phyloP scores from a whole-genome alignment of 257 asterid genomes.

The Scutellaria barbata region DNA sequence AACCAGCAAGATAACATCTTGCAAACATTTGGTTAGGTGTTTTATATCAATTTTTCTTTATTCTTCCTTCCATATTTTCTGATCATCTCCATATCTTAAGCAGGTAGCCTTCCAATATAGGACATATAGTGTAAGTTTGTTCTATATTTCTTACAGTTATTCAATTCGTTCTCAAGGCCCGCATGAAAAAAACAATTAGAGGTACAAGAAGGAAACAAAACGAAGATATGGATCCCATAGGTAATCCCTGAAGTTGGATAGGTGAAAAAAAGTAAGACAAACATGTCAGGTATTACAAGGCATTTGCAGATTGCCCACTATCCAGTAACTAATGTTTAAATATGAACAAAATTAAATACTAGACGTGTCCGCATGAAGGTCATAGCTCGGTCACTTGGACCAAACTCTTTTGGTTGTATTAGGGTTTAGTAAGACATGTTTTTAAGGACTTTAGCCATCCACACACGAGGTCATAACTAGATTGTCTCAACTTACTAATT shows the following conservation, averaged over 20 bases:
- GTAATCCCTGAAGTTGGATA: not conserved
- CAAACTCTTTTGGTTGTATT: not conserved
- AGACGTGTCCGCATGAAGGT: not conserved
- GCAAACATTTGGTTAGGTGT: not conserved
- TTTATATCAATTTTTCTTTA: not conserved
- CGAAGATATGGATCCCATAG: not conserved
- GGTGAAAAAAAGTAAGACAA: not conserved
- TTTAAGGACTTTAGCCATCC: not conserved
- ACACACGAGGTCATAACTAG: not conserved
- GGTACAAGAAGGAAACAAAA: not conserved
- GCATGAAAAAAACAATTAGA: not conserved
- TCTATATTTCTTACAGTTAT: not conserved
- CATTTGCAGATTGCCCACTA: not conserved
- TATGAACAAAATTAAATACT: not conserved
- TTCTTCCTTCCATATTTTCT: not conserved
- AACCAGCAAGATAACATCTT: too few species aligned
- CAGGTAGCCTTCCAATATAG: not conserved
- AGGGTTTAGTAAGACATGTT: not conserved
- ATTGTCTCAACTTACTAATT: not conserved
- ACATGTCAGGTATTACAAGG: not conserved
- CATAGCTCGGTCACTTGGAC: not conserved
- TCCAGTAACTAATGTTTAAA: not conserved
- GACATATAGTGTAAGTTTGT: conserved; percentile 7
- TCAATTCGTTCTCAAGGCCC: not conserved
- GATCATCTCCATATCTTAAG: not conserved